These are phyloP conservation scores for Fraxinus americana DNA, from an alignment of 257 asterid species.

Conservation along the genomic window DNA sequence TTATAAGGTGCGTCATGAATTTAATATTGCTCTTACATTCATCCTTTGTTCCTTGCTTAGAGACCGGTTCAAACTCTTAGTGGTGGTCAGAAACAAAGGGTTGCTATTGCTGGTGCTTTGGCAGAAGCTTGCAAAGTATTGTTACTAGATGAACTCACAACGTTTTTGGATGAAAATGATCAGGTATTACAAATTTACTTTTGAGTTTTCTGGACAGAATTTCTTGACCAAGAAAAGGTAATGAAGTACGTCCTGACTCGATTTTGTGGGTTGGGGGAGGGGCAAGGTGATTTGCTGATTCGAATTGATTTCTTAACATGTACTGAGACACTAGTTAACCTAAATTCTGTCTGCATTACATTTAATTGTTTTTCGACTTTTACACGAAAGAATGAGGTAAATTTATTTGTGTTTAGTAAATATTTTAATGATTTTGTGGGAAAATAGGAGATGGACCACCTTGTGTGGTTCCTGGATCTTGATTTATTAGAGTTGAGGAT, in stretches of 20 bases:
- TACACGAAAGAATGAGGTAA: background rate
- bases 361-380: background rate
- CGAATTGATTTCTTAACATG: background rate
- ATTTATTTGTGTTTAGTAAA: too few relatives aligned
- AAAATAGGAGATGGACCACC: background rate
- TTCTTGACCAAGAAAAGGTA: background rate
- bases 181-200: slow-evolving; percentile 53
- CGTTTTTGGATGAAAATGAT: slow-evolving; percentile 91
- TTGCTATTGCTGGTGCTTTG: slow-evolving; percentile 96
- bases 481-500: background rate
- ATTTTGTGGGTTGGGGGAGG: background rate
- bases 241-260: background rate
- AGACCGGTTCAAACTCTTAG: slow-evolving; percentile 97
- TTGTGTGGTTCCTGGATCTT: background rate
- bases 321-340: background rate
- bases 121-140: slow-evolving; percentile 91
- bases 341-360: background rate
- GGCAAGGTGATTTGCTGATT: background rate
- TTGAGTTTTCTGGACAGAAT: background rate
- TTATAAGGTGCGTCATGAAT: background rate
- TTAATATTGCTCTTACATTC: background rate
- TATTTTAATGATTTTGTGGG: background rate
- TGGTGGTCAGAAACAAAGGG: slow-evolving; percentile 99
- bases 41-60: slow-evolving; percentile 38
- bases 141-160: slow-evolving; percentile 94